A percentile compares a stretch with the other conserved stretches of the same genome.
phyloP scores from a whole-genome alignment of 192 early-diverging fungal species.

The Mortierella antarctica region DNA sequence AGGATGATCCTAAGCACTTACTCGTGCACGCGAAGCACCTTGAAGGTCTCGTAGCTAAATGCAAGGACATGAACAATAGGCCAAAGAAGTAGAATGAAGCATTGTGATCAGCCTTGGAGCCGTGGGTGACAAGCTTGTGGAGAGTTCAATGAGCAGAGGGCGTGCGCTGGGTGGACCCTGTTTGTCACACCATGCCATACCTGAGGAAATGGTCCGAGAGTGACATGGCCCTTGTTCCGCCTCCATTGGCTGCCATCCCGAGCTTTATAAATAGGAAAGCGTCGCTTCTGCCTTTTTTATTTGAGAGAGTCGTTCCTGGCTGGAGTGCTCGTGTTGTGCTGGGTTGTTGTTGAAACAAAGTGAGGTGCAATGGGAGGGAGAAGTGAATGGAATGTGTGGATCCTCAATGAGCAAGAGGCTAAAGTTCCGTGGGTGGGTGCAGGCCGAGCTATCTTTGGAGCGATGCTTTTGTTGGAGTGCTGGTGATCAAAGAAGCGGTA shows the following conservation, averaged over 20 bases:
- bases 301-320: not conserved
- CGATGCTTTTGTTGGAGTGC: not conserved
- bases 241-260: constrained; percentile 14
- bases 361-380: not conserved
- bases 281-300: not conserved
- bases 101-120: not conserved
- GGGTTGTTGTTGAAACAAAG: not conserved
- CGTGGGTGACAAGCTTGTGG: not conserved
- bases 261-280: not conserved
- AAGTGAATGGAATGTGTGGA: not conserved
- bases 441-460: not conserved
- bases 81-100: not conserved
- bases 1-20: constrained; percentile 11
- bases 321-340: not conserved
- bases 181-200: constrained; percentile 44
- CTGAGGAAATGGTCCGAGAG: constrained; percentile 50
- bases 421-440: too few species aligned
- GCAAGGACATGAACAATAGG: not conserved
- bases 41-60: constrained; percentile 46
- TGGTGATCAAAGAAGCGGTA: not conserved
- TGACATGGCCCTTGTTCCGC: constrained; percentile 27
- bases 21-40: constrained; percentile 45
- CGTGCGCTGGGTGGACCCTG: not conserved
- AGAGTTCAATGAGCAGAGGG: too few species aligned
- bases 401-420: too few species aligned